Percentiles rank a stretch among this genome's conserved stretches.
These are phyloP conservation scores for Funneliformis caledonium DNA, from an alignment of 371 early-diverging fungal genomes.

Conservation along the genomic window DNA sequence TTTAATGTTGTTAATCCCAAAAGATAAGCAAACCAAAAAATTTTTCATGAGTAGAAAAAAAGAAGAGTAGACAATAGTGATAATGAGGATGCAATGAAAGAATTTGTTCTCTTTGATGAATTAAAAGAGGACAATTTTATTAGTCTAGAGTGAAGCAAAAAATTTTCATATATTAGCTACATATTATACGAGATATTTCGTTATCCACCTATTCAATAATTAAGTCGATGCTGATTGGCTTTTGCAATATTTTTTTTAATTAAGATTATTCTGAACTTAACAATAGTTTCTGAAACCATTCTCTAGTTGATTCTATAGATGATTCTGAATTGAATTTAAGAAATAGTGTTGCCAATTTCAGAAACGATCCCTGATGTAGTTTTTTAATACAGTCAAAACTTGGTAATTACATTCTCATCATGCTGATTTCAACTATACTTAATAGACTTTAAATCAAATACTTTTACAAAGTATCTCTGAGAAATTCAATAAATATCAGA, in stretches of 20 bases:
- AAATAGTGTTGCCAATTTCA: neutral
- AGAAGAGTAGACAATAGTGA: neutral
- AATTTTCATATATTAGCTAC: no score
- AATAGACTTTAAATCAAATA: conserved; percentile 14
- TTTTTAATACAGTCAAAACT: neutral
- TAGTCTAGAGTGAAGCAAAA: no score
- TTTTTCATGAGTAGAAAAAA: neutral
- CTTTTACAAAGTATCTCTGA: conserved; percentile 13
- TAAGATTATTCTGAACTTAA: no score
- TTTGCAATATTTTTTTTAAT: no score
- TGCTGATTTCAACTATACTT: neutral
- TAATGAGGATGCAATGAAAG: neutral
- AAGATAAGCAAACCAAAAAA: neutral
- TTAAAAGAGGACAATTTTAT: neutral
- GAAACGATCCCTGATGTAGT: neutral
- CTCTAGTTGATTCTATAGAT: neutral
- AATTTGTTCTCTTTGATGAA: conserved; percentile 5
- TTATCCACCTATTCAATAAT: no score
- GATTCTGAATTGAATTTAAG: neutral
- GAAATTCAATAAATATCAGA: neutral
- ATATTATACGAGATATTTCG: no score
- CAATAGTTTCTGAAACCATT: no score
- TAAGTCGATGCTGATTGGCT: no score
- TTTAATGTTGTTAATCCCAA: neutral
- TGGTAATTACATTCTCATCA: conserved; percentile 8